Base-by-base conservation (phyloP, 352 stramenopile genomes). In the Globisporangium ultimum region DNA sequence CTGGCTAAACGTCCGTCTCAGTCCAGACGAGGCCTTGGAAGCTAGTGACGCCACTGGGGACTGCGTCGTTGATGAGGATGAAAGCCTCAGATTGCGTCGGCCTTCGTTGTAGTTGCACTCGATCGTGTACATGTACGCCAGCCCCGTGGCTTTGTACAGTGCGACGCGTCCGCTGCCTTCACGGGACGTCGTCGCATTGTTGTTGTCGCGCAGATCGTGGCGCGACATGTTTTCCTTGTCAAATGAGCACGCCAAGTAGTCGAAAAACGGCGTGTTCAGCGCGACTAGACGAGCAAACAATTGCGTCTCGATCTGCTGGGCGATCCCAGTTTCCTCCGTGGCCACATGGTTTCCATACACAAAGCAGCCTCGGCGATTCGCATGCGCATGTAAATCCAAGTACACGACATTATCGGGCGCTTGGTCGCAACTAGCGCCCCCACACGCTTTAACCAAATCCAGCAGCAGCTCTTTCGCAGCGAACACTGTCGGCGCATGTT, bases 31-130 rank as follows among this genome's bases (percentile, higher is more conserved):
- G 6, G 58, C 38, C 12, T 17, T 34, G 15, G 57, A 59, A 5
- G 45, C 15, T 36, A 45, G 17, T 9, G 21, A 60, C 13, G 38
- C 40, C 7, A 45, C 3, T n/a, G 7, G 40, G 40, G 40, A 45
- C 12, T n/a, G 28, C 50, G 10, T 21, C 43, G 46, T 5, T 24
- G 38, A 14, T 45, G 52, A 48, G 15, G 36, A 56, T 41, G 50
- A 47, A 21, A 34, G 58, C 40, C 69, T 70, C 32, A 76, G 57
- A 62, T 71, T 70, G 20, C 67, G 73, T 13, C 76, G 68, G 0
- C 82, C 84, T 67, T 78, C 84, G 65, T 97, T 95, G 76, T 97
- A 97, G 67, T 97, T 97, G 69, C 89, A 97, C 68, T 97, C 91
- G 40, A 97, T 80, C 11, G 91, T 97, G 71, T 97, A 97, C 47